Evolutionary conservation across 73 alveolate species (phyloP).

Genomic region (Paramecium bursaria): DNA sequence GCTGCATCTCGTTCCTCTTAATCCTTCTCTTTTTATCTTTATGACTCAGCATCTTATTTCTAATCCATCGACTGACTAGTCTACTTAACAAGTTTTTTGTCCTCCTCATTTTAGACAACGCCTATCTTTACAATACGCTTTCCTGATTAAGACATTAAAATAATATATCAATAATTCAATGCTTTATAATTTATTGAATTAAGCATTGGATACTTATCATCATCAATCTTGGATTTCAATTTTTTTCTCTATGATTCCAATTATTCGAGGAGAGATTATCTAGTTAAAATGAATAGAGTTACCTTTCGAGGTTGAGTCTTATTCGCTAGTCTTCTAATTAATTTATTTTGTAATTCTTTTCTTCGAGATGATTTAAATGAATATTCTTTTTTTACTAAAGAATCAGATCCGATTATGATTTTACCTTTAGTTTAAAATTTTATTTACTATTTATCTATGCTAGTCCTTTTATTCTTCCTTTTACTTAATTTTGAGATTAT

Average conservation of each 20-base stretch:
- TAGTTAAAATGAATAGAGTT: too few relatives aligned
- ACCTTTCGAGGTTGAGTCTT: background rate
- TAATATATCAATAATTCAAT: background rate
- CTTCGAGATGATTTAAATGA: background rate
- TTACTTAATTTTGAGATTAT: background rate
- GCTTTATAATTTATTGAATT: background rate
- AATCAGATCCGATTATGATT: background rate
- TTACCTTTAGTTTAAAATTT: background rate
- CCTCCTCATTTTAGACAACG: background rate
- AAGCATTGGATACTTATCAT: background rate
- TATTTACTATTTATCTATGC: background rate
- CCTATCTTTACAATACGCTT: background rate
- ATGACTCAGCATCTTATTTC: background rate
- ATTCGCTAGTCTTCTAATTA: background rate
- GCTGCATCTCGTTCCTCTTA: conserved; percentile 15
- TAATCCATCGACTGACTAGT: background rate
- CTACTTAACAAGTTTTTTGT: background rate
- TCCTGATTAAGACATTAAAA: too few relatives aligned
- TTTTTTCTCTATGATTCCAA: background rate
- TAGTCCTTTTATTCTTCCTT: conserved; percentile 23
- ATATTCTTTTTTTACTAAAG: background rate
- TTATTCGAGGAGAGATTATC: background rate
- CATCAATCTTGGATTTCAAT: background rate
- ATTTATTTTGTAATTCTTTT: background rate
- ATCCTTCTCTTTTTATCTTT: conserved; percentile 5